Evolutionary conservation across 345 rosid genomes (phyloP).

Genomic region (Abelmoschus esculentus): DNA sequence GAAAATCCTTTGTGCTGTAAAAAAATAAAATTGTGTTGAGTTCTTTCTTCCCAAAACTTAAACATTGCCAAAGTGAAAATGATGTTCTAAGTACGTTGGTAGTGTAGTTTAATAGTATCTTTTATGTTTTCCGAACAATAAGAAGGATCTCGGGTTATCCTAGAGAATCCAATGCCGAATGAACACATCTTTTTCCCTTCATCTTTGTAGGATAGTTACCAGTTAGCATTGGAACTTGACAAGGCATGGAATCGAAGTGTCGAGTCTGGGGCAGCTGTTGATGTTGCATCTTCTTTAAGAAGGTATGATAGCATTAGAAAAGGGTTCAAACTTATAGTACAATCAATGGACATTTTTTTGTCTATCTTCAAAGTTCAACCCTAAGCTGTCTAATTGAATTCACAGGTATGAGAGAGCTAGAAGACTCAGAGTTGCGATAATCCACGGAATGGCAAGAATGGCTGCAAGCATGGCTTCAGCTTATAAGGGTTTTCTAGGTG

Average conservation of each 20-base stretch:
- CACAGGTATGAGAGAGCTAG: constrained; percentile 71
- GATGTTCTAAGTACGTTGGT: not conserved
- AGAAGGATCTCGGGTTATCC: not conserved
- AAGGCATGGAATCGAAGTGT: constrained; percentile 59
- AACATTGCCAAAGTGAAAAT: not conserved
- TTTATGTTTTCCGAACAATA: not conserved
- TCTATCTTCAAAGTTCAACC: not conserved
- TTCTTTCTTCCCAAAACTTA: not conserved
- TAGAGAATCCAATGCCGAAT: not conserved
- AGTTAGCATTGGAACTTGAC: constrained; percentile 80
- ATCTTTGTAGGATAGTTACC: constrained; percentile 64
- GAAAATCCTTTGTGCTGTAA: not conserved
- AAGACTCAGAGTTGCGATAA: constrained; percentile 66
- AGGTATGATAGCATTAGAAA: constrained; percentile 30
- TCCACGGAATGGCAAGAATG: constrained; percentile 90
- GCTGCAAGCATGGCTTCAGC: constrained; percentile 96
- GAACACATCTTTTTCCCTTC: not conserved
- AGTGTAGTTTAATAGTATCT: not conserved
- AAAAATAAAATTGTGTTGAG: not conserved
- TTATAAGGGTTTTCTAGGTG: constrained; percentile 89
- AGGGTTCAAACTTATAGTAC: not conserved
- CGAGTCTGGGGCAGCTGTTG: constrained; percentile 46
- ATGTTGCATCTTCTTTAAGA: constrained; percentile 60
- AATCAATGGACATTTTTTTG: not conserved
- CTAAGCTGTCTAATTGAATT: constrained; percentile 3